Conservation (phyloP, 1,284 basidiomycete species). For the Cutaneotrichosporon sp. region DNA sequence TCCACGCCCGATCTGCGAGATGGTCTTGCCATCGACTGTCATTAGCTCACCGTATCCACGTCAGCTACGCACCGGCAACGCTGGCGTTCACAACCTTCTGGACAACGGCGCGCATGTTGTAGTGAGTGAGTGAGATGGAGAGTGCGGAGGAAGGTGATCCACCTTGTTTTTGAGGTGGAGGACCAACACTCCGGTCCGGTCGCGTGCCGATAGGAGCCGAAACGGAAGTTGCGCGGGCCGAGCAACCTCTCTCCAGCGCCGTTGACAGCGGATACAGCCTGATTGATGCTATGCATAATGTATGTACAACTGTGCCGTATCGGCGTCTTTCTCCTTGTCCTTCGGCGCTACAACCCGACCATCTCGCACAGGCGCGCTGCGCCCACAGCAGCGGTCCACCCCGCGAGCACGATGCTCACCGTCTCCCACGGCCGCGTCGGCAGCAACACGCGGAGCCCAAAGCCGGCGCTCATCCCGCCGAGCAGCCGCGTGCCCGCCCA, state of each 20-base stretch:
- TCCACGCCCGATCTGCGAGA: slow-evolving; percentile 77
- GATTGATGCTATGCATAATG: neutral
- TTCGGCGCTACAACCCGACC: neutral
- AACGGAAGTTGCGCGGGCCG: neutral
- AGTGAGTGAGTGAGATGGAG: neutral
- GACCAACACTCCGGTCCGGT: neutral
- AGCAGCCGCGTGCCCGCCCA: slow-evolving; percentile 82
- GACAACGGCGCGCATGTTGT: slow-evolving; percentile 52
- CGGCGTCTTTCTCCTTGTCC: too few species aligned
- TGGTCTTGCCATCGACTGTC: slow-evolving; percentile 52
- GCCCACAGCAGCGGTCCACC: slow-evolving; percentile 68
- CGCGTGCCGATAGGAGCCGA: neutral
- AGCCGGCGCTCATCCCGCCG: slow-evolving; percentile 78
- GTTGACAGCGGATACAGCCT: neutral
- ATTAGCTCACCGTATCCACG: slow-evolving; percentile 20
- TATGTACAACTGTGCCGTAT: too few species aligned
- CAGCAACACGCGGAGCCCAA: slow-evolving; percentile 60
- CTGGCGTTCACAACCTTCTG: slow-evolving; percentile 50
- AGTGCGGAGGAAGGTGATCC: neutral
- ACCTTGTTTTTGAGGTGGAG: neutral
- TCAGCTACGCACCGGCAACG: slow-evolving; percentile 42
- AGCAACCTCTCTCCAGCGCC: neutral
- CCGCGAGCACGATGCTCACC: slow-evolving; percentile 70
- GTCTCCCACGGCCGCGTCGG: slow-evolving; percentile 66
- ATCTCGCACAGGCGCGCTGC: neutral